These are phyloP conservation scores for Exserohilum rostratum DNA, from an alignment of 2,329 filamentous ascomycete genomes.

Conservation along the genomic window DNA sequence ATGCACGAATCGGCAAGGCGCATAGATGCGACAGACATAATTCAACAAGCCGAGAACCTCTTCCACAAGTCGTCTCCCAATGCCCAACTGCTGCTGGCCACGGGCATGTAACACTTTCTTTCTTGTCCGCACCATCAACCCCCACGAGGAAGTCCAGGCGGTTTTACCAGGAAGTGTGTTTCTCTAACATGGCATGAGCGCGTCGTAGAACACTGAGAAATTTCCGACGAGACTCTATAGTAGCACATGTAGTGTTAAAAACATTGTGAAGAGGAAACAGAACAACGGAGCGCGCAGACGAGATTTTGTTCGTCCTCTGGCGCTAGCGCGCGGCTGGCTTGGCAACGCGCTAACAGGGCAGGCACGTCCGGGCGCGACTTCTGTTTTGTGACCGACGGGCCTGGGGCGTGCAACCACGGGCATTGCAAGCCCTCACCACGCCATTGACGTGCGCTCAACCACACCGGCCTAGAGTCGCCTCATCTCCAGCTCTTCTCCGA, in stretches of 20 bases:
- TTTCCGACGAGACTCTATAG: conserved; percentile 99
- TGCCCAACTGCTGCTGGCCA: no score
- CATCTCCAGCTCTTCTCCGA: not conserved
- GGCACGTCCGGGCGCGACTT: conserved; percentile 18
- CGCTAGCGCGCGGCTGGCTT: conserved; percentile 23
- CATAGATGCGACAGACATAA: no score
- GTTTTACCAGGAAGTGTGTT: conserved; percentile 63
- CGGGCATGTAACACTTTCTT: conserved; percentile 49
- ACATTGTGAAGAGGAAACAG: conserved; percentile 70
- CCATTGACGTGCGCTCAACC: conserved; percentile 3
- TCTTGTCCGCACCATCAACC: conserved; percentile 51
- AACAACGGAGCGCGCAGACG: conserved; percentile 37
- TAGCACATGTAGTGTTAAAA: conserved; percentile 68
- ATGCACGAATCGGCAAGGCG: no score
- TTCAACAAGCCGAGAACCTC: no score
- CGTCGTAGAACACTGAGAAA: conserved; percentile 92
- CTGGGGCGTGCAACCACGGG: conserved; percentile 13
- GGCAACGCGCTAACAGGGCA: conserved; percentile 18
- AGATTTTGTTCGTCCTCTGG: conserved; percentile 25
- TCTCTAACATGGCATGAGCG: conserved; percentile 97
- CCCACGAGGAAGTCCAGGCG: conserved; percentile 57
- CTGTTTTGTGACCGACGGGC: conserved; percentile 33
- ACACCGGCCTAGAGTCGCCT: not conserved
- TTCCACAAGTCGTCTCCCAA: no score
- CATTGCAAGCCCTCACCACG: conserved; percentile 2